Conservation (phyloP, 2,329 filamentous ascomycete species). For the Cryphonectria parasitica region DNA sequence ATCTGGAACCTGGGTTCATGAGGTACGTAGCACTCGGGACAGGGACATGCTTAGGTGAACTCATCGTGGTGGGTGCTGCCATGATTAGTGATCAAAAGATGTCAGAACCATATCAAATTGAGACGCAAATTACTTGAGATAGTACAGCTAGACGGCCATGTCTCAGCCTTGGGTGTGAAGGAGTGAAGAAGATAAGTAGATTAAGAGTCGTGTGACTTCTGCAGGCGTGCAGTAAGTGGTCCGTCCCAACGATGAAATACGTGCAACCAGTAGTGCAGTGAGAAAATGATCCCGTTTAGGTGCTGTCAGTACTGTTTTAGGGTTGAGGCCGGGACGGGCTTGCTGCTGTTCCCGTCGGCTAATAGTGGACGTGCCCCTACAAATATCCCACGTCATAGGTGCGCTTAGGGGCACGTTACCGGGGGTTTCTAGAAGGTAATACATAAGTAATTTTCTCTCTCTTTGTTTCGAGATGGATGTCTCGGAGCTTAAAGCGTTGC, state of each 20-base stretch:
- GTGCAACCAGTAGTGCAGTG: not conserved
- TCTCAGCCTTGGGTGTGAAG: not conserved
- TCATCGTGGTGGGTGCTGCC: not conserved
- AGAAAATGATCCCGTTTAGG: not conserved
- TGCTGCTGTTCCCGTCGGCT: constrained; percentile 2
- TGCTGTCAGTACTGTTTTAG: not conserved
- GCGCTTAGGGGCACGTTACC: not conserved
- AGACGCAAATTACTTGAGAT: not conserved
- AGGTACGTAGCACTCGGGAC: not conserved
- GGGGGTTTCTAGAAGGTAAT: not conserved
- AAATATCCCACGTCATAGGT: constrained; percentile 12
- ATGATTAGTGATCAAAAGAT: not conserved
- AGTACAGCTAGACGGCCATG: not conserved
- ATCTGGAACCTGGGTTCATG: not conserved
- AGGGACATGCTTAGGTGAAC: not conserved
- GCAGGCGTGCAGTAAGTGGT: not conserved
- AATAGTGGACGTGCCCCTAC: constrained; percentile 2
- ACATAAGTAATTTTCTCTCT: not conserved
- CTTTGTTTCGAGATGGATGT: not conserved
- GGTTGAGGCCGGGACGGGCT: not conserved
- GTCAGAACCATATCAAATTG: no score
- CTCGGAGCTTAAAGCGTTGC: not conserved
- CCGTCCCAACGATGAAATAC: not conserved
- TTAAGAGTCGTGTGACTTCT: not conserved
- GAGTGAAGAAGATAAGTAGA: no score